These are phyloP conservation scores for Pythium rishiriense DNA, from an alignment of 352 stramenopile genomes.

Conservation along the genomic window DNA sequence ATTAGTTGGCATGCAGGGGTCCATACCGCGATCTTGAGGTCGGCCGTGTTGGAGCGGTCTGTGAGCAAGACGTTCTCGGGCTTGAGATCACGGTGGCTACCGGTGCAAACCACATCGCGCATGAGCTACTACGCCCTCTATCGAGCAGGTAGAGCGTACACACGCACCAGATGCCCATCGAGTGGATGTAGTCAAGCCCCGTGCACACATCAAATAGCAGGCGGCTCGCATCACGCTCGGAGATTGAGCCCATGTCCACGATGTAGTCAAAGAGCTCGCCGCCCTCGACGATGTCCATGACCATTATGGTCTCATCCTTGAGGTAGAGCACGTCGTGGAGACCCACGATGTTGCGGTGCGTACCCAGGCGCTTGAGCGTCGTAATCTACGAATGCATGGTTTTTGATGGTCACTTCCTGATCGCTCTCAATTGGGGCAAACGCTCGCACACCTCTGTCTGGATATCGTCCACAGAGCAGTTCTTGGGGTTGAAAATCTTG, in stretches of 20 bases:
- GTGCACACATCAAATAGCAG: constrained; percentile 62
- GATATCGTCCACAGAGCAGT: constrained; percentile 57
- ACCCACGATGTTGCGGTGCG: constrained; percentile 68
- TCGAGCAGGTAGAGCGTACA: neutral
- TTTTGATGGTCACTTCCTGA: no score
- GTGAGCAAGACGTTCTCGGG: constrained; percentile 77
- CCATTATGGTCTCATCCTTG: constrained; percentile 74
- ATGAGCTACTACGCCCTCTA: neutral
- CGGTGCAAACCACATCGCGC: no score
- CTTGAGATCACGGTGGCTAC: constrained; percentile 75
- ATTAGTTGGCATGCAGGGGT: no score
- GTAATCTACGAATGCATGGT: constrained; percentile 68
- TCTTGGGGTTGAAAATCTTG: constrained; percentile 77
- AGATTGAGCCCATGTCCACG: constrained; percentile 71
- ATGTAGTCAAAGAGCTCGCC: constrained; percentile 85
- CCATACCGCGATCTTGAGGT: constrained; percentile 69
- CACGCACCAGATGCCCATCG: constrained; percentile 57
- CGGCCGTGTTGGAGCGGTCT: constrained; percentile 46
- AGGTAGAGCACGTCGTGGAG: constrained; percentile 66
- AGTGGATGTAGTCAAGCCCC: constrained; percentile 70
- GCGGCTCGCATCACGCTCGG: constrained; percentile 67
- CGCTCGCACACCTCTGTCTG: constrained; percentile 43
- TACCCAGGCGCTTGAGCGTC: constrained; percentile 55
- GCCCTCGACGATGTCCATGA: constrained; percentile 74
- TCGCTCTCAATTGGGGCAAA: neutral